phyloP scores from a whole-genome alignment of 441 rosid species.

The Gossypium davidsonii region DNA sequence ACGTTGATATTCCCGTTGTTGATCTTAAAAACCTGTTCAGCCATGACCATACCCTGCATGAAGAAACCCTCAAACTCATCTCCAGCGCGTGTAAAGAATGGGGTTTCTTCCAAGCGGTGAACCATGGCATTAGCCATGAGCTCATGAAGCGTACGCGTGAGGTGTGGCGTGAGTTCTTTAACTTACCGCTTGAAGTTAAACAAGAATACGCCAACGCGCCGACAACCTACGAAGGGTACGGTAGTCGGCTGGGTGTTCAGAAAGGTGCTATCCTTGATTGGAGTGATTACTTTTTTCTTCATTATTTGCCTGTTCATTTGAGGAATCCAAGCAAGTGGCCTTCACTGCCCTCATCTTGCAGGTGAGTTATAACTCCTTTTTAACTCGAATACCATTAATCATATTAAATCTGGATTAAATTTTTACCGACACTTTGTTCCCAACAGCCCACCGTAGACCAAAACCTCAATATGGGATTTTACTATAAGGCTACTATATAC shows the following conservation, averaged over 20 bases:
- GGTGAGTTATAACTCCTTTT: slow-evolving; percentile 20
- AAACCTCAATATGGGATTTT: too few species aligned
- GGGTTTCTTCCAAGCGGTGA: slow-evolving; percentile 72
- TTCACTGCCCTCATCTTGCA: slow-evolving; percentile 38
- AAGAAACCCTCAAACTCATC: slow-evolving; percentile 23
- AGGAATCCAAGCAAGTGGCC: slow-evolving; percentile 53
- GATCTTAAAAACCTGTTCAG: slow-evolving; percentile 32
- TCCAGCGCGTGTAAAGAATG: slow-evolving; percentile 49
- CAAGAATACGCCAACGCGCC: slow-evolving; percentile 51
- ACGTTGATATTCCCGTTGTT: slow-evolving; percentile 42
- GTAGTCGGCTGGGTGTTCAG: slow-evolving; percentile 58
- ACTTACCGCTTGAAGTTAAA: slow-evolving; percentile 44
- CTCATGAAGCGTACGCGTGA: slow-evolving; percentile 39
- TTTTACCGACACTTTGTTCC: too few species aligned
- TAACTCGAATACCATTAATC: background rate
- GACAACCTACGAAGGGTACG: slow-evolving; percentile 60
- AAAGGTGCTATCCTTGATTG: slow-evolving; percentile 59
- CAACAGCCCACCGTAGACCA: too few species aligned
- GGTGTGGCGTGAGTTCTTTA: slow-evolving; percentile 56
- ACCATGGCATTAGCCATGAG: slow-evolving; percentile 49
- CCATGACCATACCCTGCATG: slow-evolving; percentile 12
- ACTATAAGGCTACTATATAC: background rate
- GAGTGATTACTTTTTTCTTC: slow-evolving; percentile 65
- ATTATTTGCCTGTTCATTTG: slow-evolving; percentile 34
- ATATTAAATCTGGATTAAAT: too few species aligned